phyloP scores from a whole-genome alignment of 192 early-diverging fungal genomes.

The Rhizoclosmatium globosum region DNA sequence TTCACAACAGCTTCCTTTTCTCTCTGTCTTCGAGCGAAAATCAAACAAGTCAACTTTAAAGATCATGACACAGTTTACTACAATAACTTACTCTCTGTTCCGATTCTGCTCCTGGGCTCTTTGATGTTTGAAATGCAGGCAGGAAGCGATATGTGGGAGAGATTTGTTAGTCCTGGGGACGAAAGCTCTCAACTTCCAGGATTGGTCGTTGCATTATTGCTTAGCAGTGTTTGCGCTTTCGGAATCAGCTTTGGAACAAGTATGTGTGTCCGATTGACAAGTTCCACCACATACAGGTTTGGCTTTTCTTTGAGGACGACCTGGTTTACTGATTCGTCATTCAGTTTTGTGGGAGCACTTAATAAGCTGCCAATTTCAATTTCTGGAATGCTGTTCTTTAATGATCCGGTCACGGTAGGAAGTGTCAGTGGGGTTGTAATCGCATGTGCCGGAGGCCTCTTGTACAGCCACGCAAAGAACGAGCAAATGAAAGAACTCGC shows the following conservation, averaged over 20 bases:
- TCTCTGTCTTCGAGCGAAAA: slow-evolving; percentile 89
- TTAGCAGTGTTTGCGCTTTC: slow-evolving; percentile 88
- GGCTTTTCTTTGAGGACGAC: background rate
- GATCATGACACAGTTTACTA: slow-evolving; percentile 99
- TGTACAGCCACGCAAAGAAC: slow-evolving; percentile 35
- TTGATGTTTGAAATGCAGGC: slow-evolving; percentile 48
- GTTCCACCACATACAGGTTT: slow-evolving; percentile 62
- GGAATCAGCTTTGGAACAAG: slow-evolving; percentile 85
- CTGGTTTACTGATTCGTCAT: slow-evolving; percentile 22
- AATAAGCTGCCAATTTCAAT: slow-evolving; percentile 97
- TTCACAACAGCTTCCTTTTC: slow-evolving; percentile 88
- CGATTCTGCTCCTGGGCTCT: slow-evolving; percentile 59
- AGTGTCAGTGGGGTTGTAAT: slow-evolving; percentile 85
- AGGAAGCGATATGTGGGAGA: slow-evolving; percentile 18
- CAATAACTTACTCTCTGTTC: slow-evolving; percentile 93
- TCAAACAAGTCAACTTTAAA: slow-evolving; percentile 89
- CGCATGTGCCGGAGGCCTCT: slow-evolving; percentile 46
- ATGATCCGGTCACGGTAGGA: slow-evolving; percentile 79
- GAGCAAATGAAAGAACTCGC: background rate
- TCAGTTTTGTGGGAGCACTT: slow-evolving; percentile 93
- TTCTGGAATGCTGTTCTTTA: slow-evolving; percentile 94
- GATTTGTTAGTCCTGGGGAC: slow-evolving; percentile 46
- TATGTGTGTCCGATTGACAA: slow-evolving; percentile 80
- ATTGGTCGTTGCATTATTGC: slow-evolving; percentile 68
- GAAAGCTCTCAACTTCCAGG: slow-evolving; percentile 20